Evolutionary conservation across 345 rosid species (phyloP), one percentile per base, ranked within the genome.

Genomic region (Orychophragmus violaceus): DNA sequence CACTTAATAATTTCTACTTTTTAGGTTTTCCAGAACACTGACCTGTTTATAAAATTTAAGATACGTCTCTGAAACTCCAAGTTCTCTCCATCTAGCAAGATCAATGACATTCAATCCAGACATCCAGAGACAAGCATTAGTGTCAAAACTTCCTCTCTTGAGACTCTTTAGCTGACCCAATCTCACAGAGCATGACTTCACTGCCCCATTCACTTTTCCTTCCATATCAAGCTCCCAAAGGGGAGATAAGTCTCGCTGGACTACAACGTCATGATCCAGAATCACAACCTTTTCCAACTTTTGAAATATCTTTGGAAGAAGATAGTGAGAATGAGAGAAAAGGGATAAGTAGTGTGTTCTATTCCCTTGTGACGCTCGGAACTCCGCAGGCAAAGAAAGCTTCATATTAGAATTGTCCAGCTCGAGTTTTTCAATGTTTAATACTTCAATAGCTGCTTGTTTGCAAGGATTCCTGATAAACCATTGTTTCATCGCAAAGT

Each of bases 211-310:
- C 52, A 88, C 92, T 84, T 93, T 93, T 56, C 94, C 90, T 74
- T 74, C 84, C 94, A 93, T 80, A 58, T 82, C 69, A 35, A 93
- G 68, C 58, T 75, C 81, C 98, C 98, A 88, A 18, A 93, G 74
- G 16, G 70, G 71, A 55, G 96, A 82, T 70, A 93, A 79, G 70
- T 93, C 98, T 69, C 72, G 75, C 89, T 81, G 94, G 74, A 93
- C 91, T 71, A 88, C 90, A 59, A 93, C 83, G 65, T 93, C 98
- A 74, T 93, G 97, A 66, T 90, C 98, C 76, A 93, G 75, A 78
- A 93, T 81, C 64, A 93, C 83, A 36, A 86, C 71, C 73, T 81
- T 90, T 66, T 77, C 71, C 81, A 94, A 71, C 61, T 81, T 83
- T 22, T 51, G 83, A 77, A 90, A 90, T 71, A 88, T 63, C 74